Percentiles rank a stretch among this genome's conserved stretches.
Evolutionary conservation across 345 rosid species (phyloP).

Genomic region (Acer negundo): DNA sequence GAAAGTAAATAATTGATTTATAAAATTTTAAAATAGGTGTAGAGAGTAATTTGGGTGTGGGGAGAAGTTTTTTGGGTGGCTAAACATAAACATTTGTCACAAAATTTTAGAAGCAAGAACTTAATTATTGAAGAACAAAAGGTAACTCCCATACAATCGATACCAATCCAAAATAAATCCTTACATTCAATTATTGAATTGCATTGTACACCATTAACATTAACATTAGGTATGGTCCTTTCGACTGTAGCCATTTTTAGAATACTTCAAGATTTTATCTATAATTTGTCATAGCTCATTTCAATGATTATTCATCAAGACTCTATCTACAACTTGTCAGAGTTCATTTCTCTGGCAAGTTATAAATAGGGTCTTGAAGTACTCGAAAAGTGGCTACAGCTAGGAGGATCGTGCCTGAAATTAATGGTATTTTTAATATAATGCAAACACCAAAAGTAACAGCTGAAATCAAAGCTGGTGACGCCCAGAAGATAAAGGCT

Average conservation of each 20-base stretch:
- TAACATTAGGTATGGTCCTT: conserved; percentile 54
- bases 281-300: no score
- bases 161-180: no score
- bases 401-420: conserved; percentile 55
- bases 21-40: no score
- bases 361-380: conserved; percentile 62
- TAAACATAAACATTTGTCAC: no score
- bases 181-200: not conserved
- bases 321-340: no score
- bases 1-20: no score
- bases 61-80: no score
- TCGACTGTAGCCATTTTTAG: conserved; percentile 65
- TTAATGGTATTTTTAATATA: conserved; percentile 36
- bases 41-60: no score
- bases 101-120: no score
- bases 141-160: no score
- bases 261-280: conserved; percentile 10
- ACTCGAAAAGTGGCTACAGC: conserved; percentile 62
- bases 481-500: conserved; percentile 60
- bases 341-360: conserved; percentile 53
- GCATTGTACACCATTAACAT: conserved; percentile 29
- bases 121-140: no score
- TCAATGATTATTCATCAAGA: no score
- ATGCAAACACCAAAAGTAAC: conserved; percentile 55
- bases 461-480: conserved; percentile 57